Percentiles rank a stretch among this genome's conserved stretches.
phyloP scores from a whole-genome alignment of 2,329 filamentous ascomycete genomes.

The Trichoderma koningiopsis region DNA sequence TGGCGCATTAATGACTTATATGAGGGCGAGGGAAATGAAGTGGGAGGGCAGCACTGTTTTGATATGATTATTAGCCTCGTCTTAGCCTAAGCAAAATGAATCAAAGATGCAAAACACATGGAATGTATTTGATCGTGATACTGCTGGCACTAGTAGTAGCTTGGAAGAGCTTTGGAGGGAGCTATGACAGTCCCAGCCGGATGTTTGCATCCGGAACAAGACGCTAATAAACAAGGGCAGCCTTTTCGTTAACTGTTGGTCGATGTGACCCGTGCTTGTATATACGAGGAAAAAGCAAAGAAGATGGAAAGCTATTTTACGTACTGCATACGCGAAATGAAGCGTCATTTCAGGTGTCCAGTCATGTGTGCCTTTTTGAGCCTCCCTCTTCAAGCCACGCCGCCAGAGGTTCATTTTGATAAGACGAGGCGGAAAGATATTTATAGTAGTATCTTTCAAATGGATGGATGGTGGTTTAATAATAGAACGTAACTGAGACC shows the following conservation, averaged over 20 bases:
- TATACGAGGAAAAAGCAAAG: background rate
- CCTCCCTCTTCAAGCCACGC: background rate
- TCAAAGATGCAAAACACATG: background rate
- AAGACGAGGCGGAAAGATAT: background rate
- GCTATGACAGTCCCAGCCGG: background rate
- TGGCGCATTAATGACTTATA: background rate
- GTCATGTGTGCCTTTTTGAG: background rate
- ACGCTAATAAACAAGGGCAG: background rate
- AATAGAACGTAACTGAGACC: background rate
- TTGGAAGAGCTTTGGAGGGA: background rate
- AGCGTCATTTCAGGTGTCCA: background rate
- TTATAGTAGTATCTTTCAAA: background rate
- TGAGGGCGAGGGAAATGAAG: conserved; percentile 1
- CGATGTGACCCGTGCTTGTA: background rate
- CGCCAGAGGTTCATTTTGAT: background rate
- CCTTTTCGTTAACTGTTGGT: background rate
- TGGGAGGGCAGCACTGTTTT: background rate
- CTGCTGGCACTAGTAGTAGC: background rate
- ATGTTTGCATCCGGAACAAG: background rate
- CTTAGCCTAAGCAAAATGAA: conserved; percentile 21
- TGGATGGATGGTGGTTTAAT: background rate
- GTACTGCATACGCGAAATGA: background rate
- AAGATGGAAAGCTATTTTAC: background rate
- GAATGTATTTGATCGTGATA: background rate
- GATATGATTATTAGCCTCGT: background rate